A percentile compares a stretch with the other conserved stretches of the same genome.
Conservation (phyloP, 768 basidiomycete genomes). For the Pholiota conissans region DNA sequence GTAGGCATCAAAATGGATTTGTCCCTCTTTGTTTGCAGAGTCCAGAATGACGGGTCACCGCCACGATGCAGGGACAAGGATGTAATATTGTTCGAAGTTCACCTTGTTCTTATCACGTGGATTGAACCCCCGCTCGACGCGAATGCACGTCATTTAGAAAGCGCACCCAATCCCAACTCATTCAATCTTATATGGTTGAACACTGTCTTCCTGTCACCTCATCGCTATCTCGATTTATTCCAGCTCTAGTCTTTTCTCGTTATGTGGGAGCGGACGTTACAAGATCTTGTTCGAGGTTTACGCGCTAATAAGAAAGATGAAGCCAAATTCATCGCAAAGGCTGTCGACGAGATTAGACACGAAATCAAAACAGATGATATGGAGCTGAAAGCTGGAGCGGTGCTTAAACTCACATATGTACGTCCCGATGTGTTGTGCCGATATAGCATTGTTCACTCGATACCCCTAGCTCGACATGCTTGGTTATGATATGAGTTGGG, state of each 20-base stretch:
- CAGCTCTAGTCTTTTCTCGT: too few relatives aligned
- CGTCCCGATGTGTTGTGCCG: constrained; percentile 32
- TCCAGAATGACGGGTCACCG: neutral
- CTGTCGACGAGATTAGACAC: constrained; percentile 89
- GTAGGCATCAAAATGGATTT: neutral
- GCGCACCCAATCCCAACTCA: neutral
- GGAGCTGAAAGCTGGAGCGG: constrained; percentile 93
- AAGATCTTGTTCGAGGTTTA: constrained; percentile 93
- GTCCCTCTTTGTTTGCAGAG: neutral
- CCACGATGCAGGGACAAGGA: neutral
- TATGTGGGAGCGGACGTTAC: constrained; percentile 97
- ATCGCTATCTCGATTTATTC: too few relatives aligned
- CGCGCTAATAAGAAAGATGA: constrained; percentile 96
- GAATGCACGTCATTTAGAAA: neutral
- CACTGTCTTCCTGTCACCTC: neutral
- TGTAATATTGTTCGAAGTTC: too few relatives aligned
- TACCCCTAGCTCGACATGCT: constrained; percentile 90
- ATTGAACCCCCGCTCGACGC: neutral
- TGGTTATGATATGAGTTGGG: constrained; percentile 92
- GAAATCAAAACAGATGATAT: constrained; percentile 95
- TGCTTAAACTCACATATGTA: constrained; percentile 96
- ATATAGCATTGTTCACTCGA: constrained; percentile 7
- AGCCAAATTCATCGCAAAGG: constrained; percentile 86
- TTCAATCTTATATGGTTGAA: neutral
- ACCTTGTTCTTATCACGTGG: neutral